A percentile compares a stretch with the other conserved stretches of the same genome.
Evolutionary conservation across 768 basidiomycete species (phyloP).

Genomic region (Mycena sanguinolenta): DNA sequence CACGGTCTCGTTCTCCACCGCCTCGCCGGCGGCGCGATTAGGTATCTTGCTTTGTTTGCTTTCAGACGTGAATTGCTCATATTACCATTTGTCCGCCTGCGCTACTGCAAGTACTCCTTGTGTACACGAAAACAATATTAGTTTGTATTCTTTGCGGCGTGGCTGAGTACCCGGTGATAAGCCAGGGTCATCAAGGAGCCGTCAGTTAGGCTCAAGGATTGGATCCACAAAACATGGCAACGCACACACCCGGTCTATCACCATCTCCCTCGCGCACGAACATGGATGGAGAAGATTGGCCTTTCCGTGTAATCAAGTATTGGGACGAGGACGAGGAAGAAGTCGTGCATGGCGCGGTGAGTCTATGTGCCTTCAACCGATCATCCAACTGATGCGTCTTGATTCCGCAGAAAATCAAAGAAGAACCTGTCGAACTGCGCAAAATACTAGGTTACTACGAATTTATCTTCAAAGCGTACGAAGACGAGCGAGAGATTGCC

Average conservation of each 20-base stretch:
- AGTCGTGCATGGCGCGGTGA: constrained; percentile 8
- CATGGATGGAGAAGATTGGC: constrained; percentile 6
- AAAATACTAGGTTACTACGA: constrained; percentile 22
- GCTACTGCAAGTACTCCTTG: neutral
- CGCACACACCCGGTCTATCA: too few species aligned
- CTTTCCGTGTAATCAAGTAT: constrained; percentile 18
- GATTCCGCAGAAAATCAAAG: constrained; percentile 13
- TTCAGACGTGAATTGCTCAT: neutral
- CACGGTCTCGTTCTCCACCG: constrained; percentile 31
- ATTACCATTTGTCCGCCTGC: neutral
- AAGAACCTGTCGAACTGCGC: constrained; percentile 8
- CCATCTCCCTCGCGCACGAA: neutral
- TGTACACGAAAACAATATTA: constrained; percentile 10
- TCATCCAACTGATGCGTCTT: neutral
- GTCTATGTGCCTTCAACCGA: neutral
- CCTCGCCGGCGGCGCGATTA: constrained; percentile 32
- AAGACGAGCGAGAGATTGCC: constrained; percentile 15
- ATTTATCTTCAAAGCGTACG: constrained; percentile 16
- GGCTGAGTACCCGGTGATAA: too few species aligned
- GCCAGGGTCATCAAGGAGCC: too few species aligned
- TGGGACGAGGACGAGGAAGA: constrained; percentile 18
- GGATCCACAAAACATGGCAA: neutral
- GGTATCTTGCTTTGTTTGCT: constrained; percentile 2
- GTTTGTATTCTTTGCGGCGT: neutral
- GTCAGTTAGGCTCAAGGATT: too few species aligned